phyloP scores from a whole-genome alignment of 1,139 yeast genomes.

The Magnusiomyces tetraspermus region DNA sequence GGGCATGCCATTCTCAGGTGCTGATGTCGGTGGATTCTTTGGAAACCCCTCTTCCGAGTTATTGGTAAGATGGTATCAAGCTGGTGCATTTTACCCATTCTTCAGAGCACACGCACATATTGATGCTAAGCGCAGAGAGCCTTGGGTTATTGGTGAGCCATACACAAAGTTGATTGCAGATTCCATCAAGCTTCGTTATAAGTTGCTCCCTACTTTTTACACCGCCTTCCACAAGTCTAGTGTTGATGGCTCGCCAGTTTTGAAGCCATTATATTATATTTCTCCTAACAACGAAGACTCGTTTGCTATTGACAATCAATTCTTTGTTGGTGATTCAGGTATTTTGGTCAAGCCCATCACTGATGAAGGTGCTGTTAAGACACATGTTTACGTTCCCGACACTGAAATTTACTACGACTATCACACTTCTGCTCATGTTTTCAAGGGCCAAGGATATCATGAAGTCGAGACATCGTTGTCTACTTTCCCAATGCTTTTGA shows the following conservation, averaged over 20 bases:
- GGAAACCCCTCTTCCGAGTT: slow-evolving; percentile 44
- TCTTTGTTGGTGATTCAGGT: slow-evolving; percentile 66
- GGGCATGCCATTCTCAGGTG: slow-evolving; percentile 91
- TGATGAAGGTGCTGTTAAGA: slow-evolving; percentile 40
- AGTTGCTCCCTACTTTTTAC: slow-evolving; percentile 67
- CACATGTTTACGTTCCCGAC: slow-evolving; percentile 56
- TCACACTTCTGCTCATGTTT: slow-evolving; percentile 38
- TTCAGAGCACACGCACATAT: slow-evolving; percentile 96
- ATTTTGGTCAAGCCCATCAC: slow-evolving; percentile 77
- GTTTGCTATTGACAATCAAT: slow-evolving; percentile 70
- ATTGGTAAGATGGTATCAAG: slow-evolving; percentile 35
- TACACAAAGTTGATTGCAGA: slow-evolving; percentile 58
- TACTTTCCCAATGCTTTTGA: slow-evolving; percentile 61
- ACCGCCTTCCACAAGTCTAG: slow-evolving; percentile 68
- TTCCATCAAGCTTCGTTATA: slow-evolving; percentile 64
- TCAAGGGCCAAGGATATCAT: slow-evolving; percentile 34
- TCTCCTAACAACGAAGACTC: slow-evolving; percentile 43
- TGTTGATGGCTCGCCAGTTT: slow-evolving; percentile 54
- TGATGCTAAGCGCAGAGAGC: slow-evolving; percentile 86
- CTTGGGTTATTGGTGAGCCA: slow-evolving; percentile 77
- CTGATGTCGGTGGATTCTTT: slow-evolving; percentile 40
- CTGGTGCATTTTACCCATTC: slow-evolving; percentile 93
- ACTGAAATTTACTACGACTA: slow-evolving; percentile 44
- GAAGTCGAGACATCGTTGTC: slow-evolving; percentile 44
- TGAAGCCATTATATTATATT: slow-evolving; percentile 68